Conservation (phyloP, 192 early-diverging fungal species). For the Coemansia guatemalensis region DNA sequence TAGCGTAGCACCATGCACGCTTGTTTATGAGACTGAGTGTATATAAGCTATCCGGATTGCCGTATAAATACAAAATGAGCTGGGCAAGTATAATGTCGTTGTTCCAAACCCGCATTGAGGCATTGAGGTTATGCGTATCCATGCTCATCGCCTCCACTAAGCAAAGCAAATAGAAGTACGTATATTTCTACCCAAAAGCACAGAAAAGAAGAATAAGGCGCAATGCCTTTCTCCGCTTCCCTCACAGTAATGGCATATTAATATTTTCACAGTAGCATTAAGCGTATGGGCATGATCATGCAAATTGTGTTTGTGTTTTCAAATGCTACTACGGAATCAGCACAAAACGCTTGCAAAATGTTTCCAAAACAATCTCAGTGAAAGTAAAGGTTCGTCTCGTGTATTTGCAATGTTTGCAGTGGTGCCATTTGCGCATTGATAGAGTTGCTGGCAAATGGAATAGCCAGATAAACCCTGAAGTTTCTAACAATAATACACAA, state of each 20-base stretch:
- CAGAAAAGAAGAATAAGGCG: background rate
- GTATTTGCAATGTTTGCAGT: no score
- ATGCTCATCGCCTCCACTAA: background rate
- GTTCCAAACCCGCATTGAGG: conserved; percentile 5
- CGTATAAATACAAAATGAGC: background rate
- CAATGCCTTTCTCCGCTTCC: background rate
- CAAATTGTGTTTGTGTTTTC: background rate
- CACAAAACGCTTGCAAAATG: no score
- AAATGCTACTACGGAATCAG: background rate
- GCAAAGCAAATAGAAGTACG: background rate
- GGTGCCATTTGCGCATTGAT: no score
- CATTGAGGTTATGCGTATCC: background rate
- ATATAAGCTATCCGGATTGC: background rate
- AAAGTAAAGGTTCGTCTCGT: no score
- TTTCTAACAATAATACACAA: no score
- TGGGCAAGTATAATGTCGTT: conserved; percentile 7
- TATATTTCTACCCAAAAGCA: background rate
- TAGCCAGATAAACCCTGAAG: no score
- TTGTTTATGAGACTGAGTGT: conserved; percentile 1
- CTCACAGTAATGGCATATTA: background rate
- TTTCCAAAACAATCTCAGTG: no score
- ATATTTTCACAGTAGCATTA: background rate
- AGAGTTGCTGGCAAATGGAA: no score
- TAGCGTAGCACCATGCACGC: conserved; percentile 17
- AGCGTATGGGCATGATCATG: background rate